Percentiles rank a stretch among this genome's conserved stretches.
These are phyloP conservation scores for Rubia balearica DNA, from an alignment of 305 asterid genomes.

Conservation along the genomic window DNA sequence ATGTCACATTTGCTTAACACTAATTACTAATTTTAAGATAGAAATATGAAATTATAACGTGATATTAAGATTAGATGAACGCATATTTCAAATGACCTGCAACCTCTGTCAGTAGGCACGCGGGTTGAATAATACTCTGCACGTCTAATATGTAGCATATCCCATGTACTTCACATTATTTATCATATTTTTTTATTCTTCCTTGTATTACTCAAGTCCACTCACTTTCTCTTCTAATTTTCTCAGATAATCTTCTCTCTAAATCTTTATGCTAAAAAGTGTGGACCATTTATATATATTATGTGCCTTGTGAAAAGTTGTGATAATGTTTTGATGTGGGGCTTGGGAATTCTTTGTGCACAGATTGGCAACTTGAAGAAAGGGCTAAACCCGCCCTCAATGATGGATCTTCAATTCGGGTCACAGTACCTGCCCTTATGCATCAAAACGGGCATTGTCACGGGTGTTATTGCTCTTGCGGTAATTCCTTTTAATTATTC, in stretches of 20 bases:
- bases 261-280: neutral
- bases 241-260: too few species aligned
- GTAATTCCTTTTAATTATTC: conserved; percentile 34
- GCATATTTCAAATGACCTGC: too few species aligned
- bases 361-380: conserved; percentile 88
- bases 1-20: too few species aligned
- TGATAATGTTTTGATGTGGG: conserved; percentile 1
- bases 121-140: too few species aligned
- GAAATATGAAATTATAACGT: neutral
- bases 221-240: too few species aligned
- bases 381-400: conserved; percentile 83
- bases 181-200: too few species aligned
- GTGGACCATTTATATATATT: neutral
- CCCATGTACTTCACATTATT: too few species aligned
- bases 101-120: too few species aligned
- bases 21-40: neutral
- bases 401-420: conserved; percentile 72
- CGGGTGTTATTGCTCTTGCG: conserved; percentile 83
- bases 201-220: too few species aligned
- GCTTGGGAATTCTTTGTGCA: conserved; percentile 20
- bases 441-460: conserved; percentile 85
- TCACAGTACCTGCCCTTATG: conserved; percentile 51
- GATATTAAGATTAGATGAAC: too few species aligned
- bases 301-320: neutral
- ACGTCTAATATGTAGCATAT: too few species aligned